Evolutionary conservation across 1,284 basidiomycete genomes (phyloP), one percentile per base, ranked within the genome.

Genomic region (Puccinia triticina): DNA sequence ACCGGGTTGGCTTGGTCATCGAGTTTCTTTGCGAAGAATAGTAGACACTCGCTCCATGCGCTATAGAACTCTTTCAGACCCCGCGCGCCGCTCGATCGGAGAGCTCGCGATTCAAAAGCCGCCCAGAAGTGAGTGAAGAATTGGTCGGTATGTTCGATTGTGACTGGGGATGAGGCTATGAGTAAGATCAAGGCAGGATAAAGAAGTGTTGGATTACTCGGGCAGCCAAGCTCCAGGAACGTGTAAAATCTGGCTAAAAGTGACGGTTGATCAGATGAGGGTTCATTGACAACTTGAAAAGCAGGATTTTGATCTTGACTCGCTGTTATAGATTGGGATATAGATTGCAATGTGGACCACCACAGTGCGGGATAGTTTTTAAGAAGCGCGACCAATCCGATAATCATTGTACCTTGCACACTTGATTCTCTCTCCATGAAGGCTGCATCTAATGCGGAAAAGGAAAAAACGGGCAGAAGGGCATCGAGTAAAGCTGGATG

Each of bases 111-210:
- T 26, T 73, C 55, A 29, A 72, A 75, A 66, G 80, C 61, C 59
- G 43, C 74, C 81, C 81, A 82, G 7, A 82, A 61, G 50, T 77
- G 81, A n/a, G 32, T 16, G 50, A 82, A 77, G 46, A 82, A 82
- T 43, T 37, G 53, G 1, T 67, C 34, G 16, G 43, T 29, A 43
- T 66, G 32, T 34, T 76, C 64, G 29, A 82, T n/a, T 12, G 72
- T 76, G 48, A 53, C 12, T 53, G 81, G 81, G 21, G 77, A 82
- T 43, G 81, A 77, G 29, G 53, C 53, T 16, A 72, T 14, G 40
- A 77, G 12, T n/a, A 77, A 61, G 48, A 77, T 55, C 43, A 82
- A 48, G 43, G 81, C 74, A 26, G 81, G 81, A 61, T 82, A 82
- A n/a, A 82, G 74, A 55, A 82, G 61, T 40, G 55, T 37, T 23